Evolutionary conservation across 495 filamentous ascomycete species (phyloP).

Genomic region (Lineolata rhizophorae): DNA sequence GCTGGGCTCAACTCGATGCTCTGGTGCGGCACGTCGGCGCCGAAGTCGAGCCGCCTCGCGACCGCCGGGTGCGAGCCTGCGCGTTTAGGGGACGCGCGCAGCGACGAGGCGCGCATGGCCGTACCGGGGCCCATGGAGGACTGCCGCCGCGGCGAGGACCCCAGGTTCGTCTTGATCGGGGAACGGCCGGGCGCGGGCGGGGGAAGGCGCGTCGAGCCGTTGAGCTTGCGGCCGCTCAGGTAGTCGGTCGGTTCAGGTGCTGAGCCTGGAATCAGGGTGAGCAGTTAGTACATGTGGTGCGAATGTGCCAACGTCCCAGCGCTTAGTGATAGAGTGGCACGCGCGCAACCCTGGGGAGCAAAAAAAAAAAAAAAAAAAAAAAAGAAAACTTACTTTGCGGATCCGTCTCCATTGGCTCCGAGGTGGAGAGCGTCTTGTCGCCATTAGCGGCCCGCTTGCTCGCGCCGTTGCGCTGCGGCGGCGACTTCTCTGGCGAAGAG

Average conservation of each 20-base stretch:
- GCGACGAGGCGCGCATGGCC: background rate
- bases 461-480: constrained; percentile 21
- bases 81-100: background rate
- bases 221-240: background rate
- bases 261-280: constrained; percentile 2
- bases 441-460: background rate
- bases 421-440: background rate
- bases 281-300: too few species aligned
- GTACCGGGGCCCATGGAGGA: constrained; percentile 2
- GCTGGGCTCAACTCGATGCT: constrained; percentile 1
- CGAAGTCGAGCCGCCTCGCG: background rate
- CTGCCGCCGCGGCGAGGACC: constrained; percentile 1
- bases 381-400: too few species aligned
- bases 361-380: too few species aligned
- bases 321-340: too few species aligned
- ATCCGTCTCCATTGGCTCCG: background rate
- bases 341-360: too few species aligned
- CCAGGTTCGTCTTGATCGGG: constrained; percentile 2
- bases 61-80: background rate
- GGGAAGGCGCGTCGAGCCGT: background rate
- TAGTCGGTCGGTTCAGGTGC: constrained; percentile 2
- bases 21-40: background rate
- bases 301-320: too few species aligned
- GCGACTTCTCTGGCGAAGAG: constrained; percentile 57
- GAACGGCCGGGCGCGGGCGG: constrained; percentile 1